Conservation (phyloP, 805 yeast species). For the Zygosaccharomyces bailii region DNA sequence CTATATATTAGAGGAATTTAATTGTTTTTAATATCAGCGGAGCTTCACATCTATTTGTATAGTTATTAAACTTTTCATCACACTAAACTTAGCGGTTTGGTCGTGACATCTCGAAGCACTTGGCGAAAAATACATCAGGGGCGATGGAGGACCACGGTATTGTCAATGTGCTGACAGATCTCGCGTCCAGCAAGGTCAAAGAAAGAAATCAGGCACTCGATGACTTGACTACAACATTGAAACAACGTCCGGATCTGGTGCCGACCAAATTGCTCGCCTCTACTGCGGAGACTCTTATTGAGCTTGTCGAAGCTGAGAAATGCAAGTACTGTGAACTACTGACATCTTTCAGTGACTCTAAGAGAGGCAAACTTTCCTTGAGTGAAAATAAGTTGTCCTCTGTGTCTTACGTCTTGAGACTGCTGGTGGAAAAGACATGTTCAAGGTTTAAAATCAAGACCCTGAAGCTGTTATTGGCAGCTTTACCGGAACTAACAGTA, state of each 20-base stretch:
- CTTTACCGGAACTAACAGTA: constrained; percentile 4
- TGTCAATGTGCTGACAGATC: constrained; percentile 16
- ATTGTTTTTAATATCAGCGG: constrained; percentile 17
- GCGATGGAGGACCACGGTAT: constrained; percentile 18
- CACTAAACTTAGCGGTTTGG: too few relatives aligned
- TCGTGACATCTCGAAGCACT: too few relatives aligned
- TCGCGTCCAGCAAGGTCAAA: constrained; percentile 50
- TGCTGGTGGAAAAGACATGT: constrained; percentile 31
- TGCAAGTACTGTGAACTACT: constrained; percentile 20
- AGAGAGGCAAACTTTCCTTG: constrained; percentile 36
- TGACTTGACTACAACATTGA: constrained; percentile 35
- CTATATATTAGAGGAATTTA: constrained; percentile 19
- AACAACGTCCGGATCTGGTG: constrained; percentile 22
- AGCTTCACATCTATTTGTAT: constrained; percentile 15
- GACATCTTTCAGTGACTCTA: constrained; percentile 9
- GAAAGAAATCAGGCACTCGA: constrained; percentile 53
- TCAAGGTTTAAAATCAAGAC: constrained; percentile 28
- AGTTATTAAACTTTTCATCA: constrained; percentile 4
- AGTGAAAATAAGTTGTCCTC: constrained; percentile 27
- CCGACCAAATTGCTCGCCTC: constrained; percentile 23
- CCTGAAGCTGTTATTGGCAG: constrained; percentile 19
- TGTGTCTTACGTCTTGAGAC: constrained; percentile 28
- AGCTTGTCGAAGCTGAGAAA: constrained; percentile 39
- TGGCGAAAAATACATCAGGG: too few relatives aligned
- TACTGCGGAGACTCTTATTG: constrained; percentile 31